phyloP scores from a whole-genome alignment of 345 rosid species.

The Citrus medica region DNA sequence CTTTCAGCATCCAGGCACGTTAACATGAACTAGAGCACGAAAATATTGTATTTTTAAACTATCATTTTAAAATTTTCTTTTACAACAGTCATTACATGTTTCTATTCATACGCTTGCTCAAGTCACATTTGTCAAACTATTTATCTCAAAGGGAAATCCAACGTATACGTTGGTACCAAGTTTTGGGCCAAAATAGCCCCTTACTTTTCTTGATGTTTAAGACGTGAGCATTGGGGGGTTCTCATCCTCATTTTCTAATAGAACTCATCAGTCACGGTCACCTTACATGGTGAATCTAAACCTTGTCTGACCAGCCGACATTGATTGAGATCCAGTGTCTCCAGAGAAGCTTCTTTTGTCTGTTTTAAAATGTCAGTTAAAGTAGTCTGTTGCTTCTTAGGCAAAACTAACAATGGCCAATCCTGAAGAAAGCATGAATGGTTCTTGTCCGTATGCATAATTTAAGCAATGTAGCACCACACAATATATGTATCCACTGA shows the following conservation, averaged over 20 bases:
- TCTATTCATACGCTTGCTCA: not conserved
- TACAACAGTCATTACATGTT: not conserved
- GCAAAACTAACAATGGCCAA: not conserved
- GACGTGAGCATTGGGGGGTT: not conserved
- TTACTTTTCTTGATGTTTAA: not conserved
- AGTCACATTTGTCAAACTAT: not conserved
- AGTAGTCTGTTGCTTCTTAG: not conserved
- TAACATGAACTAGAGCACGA: conserved; percentile 5
- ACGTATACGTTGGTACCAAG: not conserved
- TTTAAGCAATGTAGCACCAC: not conserved
- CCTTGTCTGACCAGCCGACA: not conserved
- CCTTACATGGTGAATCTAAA: not conserved
- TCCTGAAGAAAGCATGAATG: not conserved
- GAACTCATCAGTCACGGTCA: not conserved
- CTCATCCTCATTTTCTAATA: not conserved
- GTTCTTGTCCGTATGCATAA: not conserved
- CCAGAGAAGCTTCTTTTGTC: too few species aligned
- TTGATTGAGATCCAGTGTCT: not conserved
- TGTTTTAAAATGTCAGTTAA: not conserved
- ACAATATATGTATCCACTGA: too few species aligned
- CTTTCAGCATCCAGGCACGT: conserved; percentile 93
- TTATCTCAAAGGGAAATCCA: not conserved
- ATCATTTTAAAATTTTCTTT: not conserved
- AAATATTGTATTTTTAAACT: not conserved
- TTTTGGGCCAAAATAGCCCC: not conserved